Base-by-base conservation (phyloP, 768 basidiomycete species). In the Tylopilus cervinicoccineus region DNA sequence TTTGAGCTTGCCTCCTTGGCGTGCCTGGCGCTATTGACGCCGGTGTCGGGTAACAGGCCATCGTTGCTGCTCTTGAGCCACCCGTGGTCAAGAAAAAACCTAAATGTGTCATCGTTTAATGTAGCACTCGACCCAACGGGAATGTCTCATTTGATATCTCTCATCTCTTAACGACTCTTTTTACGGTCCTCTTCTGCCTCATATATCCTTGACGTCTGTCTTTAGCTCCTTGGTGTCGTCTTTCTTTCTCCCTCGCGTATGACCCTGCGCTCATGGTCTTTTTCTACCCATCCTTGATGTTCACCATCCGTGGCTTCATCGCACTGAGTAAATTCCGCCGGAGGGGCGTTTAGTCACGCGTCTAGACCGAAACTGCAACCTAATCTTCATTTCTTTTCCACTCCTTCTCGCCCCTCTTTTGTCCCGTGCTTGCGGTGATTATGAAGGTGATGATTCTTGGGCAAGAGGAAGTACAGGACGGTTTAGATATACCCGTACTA, bases 61-160 rank as follows among this genome's bases (percentile, higher is more conserved):
- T 99, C 63, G 96, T 98, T 51, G 95, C 95, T 61, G 96, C 95
- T 11, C 83, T 98, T 55, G 95, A 99, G 68, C 96, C 96, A 43
- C 96, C 96, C 58, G 86, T 95, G 55, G 78, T 90, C 66, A 96
- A 83, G 75, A 83, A 78, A 76, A 81, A 67, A 73, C 72, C 61
- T 60, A 84, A 79, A 69, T 97, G 94, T 80, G 77, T 90, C 68
- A 79, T 97, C 67, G 79, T 92, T 67, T 98, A 78, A 84, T 62
- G 56, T 63, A 64, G 59, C 51, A 49, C 50, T 31, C n/a, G n/a
- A 55, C 52, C 47, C 53, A 55, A 51, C 53, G 62, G 57, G 54
- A 51, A 61, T 60, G 57, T 55, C 54, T 59, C 57, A 37, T 39
- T 58, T 57, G 63, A 65, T 63, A 59, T 67, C 57, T 61, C 59